These are phyloP conservation scores for Cynara cardunculus DNA, from an alignment of 129 eudicot species.

Conservation along the genomic window DNA sequence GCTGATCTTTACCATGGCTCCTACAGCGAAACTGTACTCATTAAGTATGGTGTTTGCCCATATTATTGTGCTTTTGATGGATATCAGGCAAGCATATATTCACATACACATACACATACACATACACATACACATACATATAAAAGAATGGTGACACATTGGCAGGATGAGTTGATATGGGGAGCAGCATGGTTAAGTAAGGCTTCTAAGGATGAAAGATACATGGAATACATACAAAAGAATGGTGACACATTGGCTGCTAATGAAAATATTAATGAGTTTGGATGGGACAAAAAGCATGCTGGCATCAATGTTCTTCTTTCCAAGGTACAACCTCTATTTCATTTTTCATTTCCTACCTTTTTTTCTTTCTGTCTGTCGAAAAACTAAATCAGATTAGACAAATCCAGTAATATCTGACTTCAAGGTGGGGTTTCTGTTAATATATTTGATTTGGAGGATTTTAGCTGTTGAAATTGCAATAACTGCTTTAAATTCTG, in stretches of 20 bases:
- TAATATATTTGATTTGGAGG: not conserved
- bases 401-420: not conserved
- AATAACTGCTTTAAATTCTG: not conserved
- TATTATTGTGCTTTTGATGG: conserved; percentile 95
- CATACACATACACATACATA: no score
- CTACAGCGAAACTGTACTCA: conserved; percentile 64
- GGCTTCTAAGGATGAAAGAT: conserved; percentile 62
- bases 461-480: not conserved
- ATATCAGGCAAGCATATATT: conserved; percentile 64
- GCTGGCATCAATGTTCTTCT: conserved; percentile 91
- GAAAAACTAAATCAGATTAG: no score
- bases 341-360: not conserved
- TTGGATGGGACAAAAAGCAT: conserved; percentile 98
- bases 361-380: no score
- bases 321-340: conserved; percentile 58
- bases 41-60: conserved; percentile 73
- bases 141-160: not conserved
- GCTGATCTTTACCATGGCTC: conserved; percentile 80
- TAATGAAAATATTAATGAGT: conserved; percentile 78
- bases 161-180: conserved; percentile 94
- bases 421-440: not conserved
- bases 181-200: conserved; percentile 95
- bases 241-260: conserved; percentile 89
- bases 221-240: conserved; percentile 64
- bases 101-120: no score